Evolutionary conservation across 2,329 filamentous ascomycete genomes (phyloP).

Genomic region (Huntiella abstrusa): DNA sequence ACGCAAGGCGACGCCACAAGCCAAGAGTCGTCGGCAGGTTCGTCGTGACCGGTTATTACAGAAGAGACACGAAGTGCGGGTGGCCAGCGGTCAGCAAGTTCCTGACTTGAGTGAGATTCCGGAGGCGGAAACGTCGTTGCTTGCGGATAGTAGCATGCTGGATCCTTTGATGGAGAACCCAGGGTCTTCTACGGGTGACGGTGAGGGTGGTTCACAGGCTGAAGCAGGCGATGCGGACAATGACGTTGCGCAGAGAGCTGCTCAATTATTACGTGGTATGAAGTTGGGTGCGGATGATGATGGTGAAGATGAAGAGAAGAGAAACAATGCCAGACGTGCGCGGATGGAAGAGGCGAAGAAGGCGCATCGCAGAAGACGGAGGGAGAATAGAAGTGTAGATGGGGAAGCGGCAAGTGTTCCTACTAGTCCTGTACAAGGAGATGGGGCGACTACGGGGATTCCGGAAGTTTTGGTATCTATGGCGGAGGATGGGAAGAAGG

Average conservation of each 20-base stretch:
- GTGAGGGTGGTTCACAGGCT: neutral
- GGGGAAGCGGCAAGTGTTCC: slow-evolving; percentile 5
- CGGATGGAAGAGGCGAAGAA: slow-evolving; percentile 64
- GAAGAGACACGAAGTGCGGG: slow-evolving; percentile 74
- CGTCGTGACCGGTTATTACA: slow-evolving; percentile 73
- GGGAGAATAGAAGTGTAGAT: slow-evolving; percentile 34
- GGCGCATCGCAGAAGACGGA: slow-evolving; percentile 39
- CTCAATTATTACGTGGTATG: slow-evolving; percentile 67
- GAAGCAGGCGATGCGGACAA: slow-evolving; percentile 21
- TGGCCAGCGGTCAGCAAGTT: slow-evolving; percentile 79
- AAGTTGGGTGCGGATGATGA: slow-evolving; percentile 43
- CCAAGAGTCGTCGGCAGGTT: slow-evolving; percentile 73
- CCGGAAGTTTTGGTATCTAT: slow-evolving; percentile 1
- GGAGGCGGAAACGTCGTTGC: slow-evolving; percentile 25
- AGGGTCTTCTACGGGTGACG: neutral
- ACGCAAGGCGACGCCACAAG: slow-evolving; percentile 77
- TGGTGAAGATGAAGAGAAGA: slow-evolving; percentile 28
- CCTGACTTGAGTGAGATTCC: slow-evolving; percentile 45
- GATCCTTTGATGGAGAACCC: slow-evolving; percentile 20
- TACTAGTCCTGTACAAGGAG: slow-evolving; percentile 14
- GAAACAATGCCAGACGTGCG: slow-evolving; percentile 47
- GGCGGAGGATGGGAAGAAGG: neutral
- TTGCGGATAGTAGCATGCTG: slow-evolving; percentile 23
- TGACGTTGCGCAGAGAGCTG: slow-evolving; percentile 72
- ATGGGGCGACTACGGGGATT: neutral